Evolutionary conservation across 1,284 basidiomycete genomes (phyloP).

Genomic region (Cryptococcus deneoformans): DNA sequence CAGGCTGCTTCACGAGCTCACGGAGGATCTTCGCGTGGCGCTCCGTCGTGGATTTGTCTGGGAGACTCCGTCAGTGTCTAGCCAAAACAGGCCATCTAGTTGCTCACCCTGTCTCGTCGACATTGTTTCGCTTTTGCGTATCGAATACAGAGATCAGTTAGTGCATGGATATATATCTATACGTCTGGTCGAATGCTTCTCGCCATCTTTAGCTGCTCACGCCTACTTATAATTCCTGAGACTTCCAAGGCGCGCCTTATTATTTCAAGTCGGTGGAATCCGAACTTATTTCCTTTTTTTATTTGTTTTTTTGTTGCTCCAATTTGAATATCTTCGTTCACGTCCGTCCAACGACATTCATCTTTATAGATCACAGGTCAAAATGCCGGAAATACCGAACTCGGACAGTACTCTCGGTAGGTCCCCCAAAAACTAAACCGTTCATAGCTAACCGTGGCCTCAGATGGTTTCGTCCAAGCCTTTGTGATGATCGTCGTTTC

Average conservation of each 20-base stretch:
- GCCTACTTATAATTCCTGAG: too few relatives aligned
- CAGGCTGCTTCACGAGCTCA: constrained; percentile 79
- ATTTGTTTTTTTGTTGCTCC: not conserved
- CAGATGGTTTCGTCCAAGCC: constrained; percentile 64
- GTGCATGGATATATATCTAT: too few relatives aligned
- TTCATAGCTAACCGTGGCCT: not conserved
- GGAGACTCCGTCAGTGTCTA: constrained; percentile 13
- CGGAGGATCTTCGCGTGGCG: constrained; percentile 70
- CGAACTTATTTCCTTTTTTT: not conserved
- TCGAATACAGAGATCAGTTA: too few relatives aligned
- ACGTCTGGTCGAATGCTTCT: too few relatives aligned
- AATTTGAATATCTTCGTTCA: not conserved
- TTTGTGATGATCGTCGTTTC: constrained; percentile 86
- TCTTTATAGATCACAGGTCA: not conserved
- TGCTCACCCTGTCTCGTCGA: not conserved
- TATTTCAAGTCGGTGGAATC: not conserved
- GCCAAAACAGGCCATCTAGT: not conserved
- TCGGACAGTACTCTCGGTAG: constrained; percentile 5
- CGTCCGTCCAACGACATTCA: not conserved
- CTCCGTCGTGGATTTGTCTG: constrained; percentile 79
- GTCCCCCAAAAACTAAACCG: not conserved
- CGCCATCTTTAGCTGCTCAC: too few relatives aligned
- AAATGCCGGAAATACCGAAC: constrained; percentile 7
- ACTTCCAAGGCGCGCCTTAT: too few relatives aligned
- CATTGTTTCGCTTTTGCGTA: not conserved